A percentile compares a stretch with the other conserved stretches of the same genome.
phyloP scores from a whole-genome alignment of 371 early-diverging fungal genomes.

The Syncephalastrum racemosum region DNA sequence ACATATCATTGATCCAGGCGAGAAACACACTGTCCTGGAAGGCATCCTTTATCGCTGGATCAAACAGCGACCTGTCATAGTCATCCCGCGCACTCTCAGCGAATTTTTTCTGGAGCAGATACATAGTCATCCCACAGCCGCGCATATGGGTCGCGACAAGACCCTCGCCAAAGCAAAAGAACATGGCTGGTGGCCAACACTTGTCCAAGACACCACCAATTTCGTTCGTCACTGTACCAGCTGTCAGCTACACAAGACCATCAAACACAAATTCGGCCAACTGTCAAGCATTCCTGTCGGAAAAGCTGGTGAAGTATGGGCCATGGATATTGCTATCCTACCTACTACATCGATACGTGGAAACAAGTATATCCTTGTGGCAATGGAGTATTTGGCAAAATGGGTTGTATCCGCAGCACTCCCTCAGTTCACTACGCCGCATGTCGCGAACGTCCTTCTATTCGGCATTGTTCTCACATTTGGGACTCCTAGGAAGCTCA shows the following conservation, averaged over 20 bases:
- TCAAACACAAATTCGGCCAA: slow-evolving; percentile 10
- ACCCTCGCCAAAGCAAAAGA: slow-evolving; percentile 3
- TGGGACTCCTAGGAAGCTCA: neutral
- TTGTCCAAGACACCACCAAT: neutral
- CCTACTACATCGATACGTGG: slow-evolving; percentile 7
- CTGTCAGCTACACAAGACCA: slow-evolving; percentile 7
- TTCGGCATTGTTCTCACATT: slow-evolving; percentile 2
- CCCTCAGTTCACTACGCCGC: neutral
- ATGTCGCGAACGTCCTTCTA: neutral
- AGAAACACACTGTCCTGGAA: too few relatives aligned
- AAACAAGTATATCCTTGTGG: slow-evolving; percentile 18
- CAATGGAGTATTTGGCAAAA: slow-evolving; percentile 21
- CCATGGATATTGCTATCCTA: slow-evolving; percentile 20
- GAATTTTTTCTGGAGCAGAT: neutral
- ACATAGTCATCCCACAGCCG: slow-evolving; percentile 6
- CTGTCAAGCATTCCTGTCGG: slow-evolving; percentile 3
- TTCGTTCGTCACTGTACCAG: neutral
- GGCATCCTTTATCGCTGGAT: too few relatives aligned
- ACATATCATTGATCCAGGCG: too few relatives aligned
- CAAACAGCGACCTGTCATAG: neutral
- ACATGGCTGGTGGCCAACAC: slow-evolving; percentile 13
- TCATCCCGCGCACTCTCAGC: neutral
- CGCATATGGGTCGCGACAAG: slow-evolving; percentile 18
- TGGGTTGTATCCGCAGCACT: slow-evolving; percentile 16
- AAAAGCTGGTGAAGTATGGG: slow-evolving; percentile 20